Evolutionary conservation across 2,329 filamentous ascomycete species (phyloP), one percentile per base, ranked within the genome.

Genomic region (Claviceps pusilla): DNA sequence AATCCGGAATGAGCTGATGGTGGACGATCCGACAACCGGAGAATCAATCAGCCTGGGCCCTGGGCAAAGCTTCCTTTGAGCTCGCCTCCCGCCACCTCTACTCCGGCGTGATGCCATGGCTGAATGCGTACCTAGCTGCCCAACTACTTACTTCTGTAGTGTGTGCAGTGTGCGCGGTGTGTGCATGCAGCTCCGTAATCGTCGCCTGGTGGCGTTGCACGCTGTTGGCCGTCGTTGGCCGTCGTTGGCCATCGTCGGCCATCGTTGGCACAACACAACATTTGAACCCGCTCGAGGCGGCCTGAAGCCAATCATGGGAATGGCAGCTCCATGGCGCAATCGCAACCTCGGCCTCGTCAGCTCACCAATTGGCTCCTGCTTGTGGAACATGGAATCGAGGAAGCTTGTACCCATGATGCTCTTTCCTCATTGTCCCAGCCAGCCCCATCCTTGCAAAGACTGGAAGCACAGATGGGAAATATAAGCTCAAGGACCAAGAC

Each of bases 241-340:
- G 31, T 24, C 24, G 24, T 24, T 24, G 24, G 24, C 46, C 50
- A 31, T n/a, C 16, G 47, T 50, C 35, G 29, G 29, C 42, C 39
- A 37, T 49, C 10, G 12, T 45, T 16, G 12, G 39, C 35, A 51
- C 43, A 29, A 39, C 33, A 10, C 28, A 54, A 24, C 24, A 24
- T 24, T 24, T 24, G 24, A 24, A 50, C 35, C 54, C 48, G 48
- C 55, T 54, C 29, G 3, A 33, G 24, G 19, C 35, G 37, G 28
- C 24, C 4, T 16, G 29, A 52, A 29, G 55, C 55, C 55, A 56
- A 56, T 56, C 49, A 56, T 47, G 49, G 19, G 19, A 50, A 29
- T 19, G 14, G 14, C 3, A 29, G 48, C 39, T 28, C 12, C 37
- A 57, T 57, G 50, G 56, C 53, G 56, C 56, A 43, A 57, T 55